Percentiles rank a stretch among this genome's conserved stretches.
Conservation (phyloP, 768 basidiomycete genomes). For the Rhodotorula diobovata region DNA sequence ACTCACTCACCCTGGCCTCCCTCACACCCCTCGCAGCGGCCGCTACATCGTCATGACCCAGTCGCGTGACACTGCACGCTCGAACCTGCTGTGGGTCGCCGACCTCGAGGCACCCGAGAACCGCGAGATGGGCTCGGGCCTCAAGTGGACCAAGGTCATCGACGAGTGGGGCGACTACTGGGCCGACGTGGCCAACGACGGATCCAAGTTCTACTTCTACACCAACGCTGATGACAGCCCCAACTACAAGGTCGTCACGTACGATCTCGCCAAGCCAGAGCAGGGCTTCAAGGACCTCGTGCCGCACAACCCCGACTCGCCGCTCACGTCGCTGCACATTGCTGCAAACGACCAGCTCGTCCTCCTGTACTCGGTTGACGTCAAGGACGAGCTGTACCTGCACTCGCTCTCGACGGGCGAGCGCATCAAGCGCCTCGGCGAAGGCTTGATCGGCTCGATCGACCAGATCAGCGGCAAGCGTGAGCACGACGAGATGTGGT, state of each 20-base stretch:
- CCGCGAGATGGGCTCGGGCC: slow-evolving; percentile 55
- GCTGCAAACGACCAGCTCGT: slow-evolving; percentile 58
- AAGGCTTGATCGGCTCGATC: slow-evolving; percentile 65
- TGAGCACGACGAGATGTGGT: slow-evolving; percentile 60
- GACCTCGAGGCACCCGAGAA: slow-evolving; percentile 54
- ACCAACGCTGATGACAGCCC: slow-evolving; percentile 36
- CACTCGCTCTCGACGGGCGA: slow-evolving; percentile 57
- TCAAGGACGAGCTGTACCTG: slow-evolving; percentile 74
- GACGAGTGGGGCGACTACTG: slow-evolving; percentile 65
- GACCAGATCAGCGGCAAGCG: slow-evolving; percentile 54
- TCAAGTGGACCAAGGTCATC: slow-evolving; percentile 69
- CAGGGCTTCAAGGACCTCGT: slow-evolving; percentile 58
- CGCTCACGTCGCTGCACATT: slow-evolving; percentile 54
- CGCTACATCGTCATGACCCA: slow-evolving; percentile 33
- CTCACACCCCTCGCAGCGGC: slow-evolving; percentile 26
- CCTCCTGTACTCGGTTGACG: slow-evolving; percentile 67
- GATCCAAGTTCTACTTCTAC: slow-evolving; percentile 39
- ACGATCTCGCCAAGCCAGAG: slow-evolving; percentile 35
- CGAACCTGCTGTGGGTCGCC: slow-evolving; percentile 66
- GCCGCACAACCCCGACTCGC: slow-evolving; percentile 63
- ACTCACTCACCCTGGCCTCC: no score
- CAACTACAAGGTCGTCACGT: slow-evolving; percentile 39
- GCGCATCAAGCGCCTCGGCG: slow-evolving; percentile 57
- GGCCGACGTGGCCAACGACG: slow-evolving; percentile 39
- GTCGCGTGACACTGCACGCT: slow-evolving; percentile 38